Evolutionary conservation across 1,284 basidiomycete species (phyloP), one percentile per base, ranked within the genome.

Genomic region (Somion occarium): DNA sequence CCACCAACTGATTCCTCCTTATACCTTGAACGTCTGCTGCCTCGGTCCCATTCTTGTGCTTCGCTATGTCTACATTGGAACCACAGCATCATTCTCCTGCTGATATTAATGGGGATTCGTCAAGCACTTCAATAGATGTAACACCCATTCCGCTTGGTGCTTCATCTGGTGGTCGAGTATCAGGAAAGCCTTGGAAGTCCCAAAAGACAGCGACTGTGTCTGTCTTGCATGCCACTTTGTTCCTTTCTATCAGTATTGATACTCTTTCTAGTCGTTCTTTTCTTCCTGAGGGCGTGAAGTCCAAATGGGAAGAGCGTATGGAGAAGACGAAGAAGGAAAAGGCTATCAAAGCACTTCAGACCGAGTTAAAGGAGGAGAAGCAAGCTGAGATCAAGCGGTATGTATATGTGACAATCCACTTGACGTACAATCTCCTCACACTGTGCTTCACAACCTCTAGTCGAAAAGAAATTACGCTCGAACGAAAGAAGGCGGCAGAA

Each of bases 281-380:
- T 63, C 73, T 86, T n/a, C 79, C 79, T 23, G 65, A 72, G 18
- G 83, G 79, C 49, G 73, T 85, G 46, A 89, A 82, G 67, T 75
- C 83, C 3, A 85, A 78, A 64, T 91, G 82, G 79, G 74, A 80
- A 45, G 76, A 79, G 27, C 75, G 89, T 34, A 88, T 89, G 79
- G 72, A 80, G 53, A 80, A 82, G 62, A 79, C 78, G 24, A 79
- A 79, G 62, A 79, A 78, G 59, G 79, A 78, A 22, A 71, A 74
- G 38, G 84, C 88, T 22, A 75, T 88, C 54, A 90, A 86, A 67
- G 82, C 84, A 63, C 71, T 91, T 27, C 74, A 90, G 65, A 61
- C 66, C 9, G 87, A 90, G 58, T 73, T 91, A 55, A 85, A 80
- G 63, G 83, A 86, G 44, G 88, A 91, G 64, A 90, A 89, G 62